Conservation (phyloP, 2,329 filamentous ascomycete genomes). For the Cryphonectria carpinicola region DNA sequence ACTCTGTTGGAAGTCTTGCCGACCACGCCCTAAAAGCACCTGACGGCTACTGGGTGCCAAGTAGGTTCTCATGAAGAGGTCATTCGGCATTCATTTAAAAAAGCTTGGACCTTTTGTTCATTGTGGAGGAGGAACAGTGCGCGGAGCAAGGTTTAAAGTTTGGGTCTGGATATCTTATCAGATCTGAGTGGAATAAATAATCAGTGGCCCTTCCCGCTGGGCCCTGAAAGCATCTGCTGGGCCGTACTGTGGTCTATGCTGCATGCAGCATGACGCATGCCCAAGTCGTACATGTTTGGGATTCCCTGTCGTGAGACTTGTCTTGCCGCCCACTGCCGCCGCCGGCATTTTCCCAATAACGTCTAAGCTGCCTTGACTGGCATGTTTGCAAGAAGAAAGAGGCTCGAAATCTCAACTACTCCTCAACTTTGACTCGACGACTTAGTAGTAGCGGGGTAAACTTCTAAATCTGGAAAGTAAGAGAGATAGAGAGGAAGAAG, state of each 20-base stretch:
- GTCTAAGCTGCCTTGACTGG: background rate
- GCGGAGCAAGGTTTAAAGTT: constrained; percentile 1
- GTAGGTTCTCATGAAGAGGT: background rate
- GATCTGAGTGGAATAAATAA: background rate
- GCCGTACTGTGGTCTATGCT: constrained; percentile 1
- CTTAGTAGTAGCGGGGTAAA: background rate
- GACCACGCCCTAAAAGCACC: background rate
- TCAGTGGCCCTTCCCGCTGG: background rate
- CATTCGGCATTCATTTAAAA: background rate
- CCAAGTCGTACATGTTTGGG: background rate
- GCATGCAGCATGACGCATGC: background rate
- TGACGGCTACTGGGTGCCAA: background rate
- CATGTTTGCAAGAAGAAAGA: background rate
- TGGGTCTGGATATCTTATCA: constrained; percentile 4
- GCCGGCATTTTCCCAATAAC: background rate
- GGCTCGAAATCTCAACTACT: background rate
- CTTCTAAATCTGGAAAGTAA: background rate
- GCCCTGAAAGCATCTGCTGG: background rate
- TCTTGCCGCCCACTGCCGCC: too few relatives aligned
- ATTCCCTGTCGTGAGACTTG: background rate
- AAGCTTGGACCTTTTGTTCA: background rate
- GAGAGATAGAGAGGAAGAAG: background rate
- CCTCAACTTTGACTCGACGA: background rate
- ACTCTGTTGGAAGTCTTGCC: background rate
- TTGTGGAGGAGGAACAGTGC: background rate